Evolutionary conservation across 176 grass and related monocot genomes (phyloP).

Genomic region (Eleusine coracana): DNA sequence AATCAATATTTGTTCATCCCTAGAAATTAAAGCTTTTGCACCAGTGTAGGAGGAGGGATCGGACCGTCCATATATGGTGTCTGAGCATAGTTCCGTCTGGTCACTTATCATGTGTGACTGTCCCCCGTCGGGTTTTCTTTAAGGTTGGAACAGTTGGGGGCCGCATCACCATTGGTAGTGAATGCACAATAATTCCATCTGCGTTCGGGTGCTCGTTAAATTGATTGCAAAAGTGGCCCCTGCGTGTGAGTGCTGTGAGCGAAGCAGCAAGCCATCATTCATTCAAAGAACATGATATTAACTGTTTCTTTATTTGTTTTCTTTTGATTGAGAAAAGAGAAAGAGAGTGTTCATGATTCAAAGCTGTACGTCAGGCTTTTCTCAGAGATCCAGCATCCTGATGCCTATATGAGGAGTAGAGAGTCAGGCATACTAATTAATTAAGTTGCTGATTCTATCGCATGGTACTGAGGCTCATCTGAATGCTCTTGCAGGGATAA

Average conservation of each 20-base stretch:
- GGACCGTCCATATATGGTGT: not conserved
- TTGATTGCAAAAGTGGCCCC: not conserved
- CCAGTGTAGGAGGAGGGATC: not conserved
- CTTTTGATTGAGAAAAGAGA: not conserved
- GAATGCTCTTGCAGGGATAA: slow-evolving; percentile 67
- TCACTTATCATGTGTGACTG: slow-evolving; percentile 5
- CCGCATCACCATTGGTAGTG: not conserved
- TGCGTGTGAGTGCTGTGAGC: not conserved
- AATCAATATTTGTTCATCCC: not conserved
- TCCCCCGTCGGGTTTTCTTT: not conserved
- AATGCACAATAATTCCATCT: slow-evolving; percentile 14
- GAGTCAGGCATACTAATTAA: too few relatives aligned
- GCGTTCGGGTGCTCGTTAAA: slow-evolving; percentile 32
- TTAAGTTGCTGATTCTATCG: not conserved
- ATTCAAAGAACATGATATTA: not conserved
- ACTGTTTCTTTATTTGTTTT: not conserved
- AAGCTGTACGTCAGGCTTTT: too few relatives aligned
- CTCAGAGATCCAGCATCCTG: too few relatives aligned
- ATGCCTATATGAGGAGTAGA: too few relatives aligned
- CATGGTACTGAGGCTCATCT: not conserved
- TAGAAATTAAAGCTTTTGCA: not conserved
- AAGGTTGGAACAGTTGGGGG: not conserved
- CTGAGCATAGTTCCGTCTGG: not conserved
- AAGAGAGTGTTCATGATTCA: too few relatives aligned
- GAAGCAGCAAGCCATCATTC: not conserved